phyloP scores from a whole-genome alignment of 148 eudicot species.

The Dysphania ambrosioides region DNA sequence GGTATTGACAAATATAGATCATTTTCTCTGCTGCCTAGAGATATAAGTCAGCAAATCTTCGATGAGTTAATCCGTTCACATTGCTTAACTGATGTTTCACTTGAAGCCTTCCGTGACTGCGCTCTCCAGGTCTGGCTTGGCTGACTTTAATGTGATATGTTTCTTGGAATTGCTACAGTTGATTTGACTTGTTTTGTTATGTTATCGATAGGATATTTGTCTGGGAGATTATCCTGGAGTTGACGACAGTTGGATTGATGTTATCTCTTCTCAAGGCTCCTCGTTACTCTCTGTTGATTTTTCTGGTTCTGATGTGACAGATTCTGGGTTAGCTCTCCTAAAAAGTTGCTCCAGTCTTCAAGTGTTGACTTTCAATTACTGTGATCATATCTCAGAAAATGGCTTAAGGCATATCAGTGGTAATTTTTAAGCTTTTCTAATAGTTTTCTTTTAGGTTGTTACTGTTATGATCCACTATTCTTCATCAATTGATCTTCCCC shows the following conservation, averaged over 20 bases:
- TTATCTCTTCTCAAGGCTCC: constrained; percentile 32
- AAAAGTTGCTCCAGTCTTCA: constrained; percentile 32
- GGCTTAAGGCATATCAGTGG: constrained; percentile 34
- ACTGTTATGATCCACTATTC: neutral
- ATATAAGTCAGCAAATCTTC: constrained; percentile 36
- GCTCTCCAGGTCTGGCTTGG: constrained; percentile 31
- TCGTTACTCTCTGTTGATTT: constrained; percentile 38
- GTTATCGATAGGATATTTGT: constrained; percentile 30
- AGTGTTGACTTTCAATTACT: constrained; percentile 32
- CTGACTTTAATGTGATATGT: constrained; percentile 1
- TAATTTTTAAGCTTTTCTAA: constrained; percentile 15
- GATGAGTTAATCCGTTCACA: constrained; percentile 30
- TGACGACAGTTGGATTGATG: constrained; percentile 33
- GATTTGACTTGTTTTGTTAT: constrained; percentile 16
- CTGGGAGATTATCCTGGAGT: constrained; percentile 39
- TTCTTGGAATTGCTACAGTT: neutral
- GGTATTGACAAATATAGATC: constrained; percentile 33
- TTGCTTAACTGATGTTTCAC: constrained; percentile 28
- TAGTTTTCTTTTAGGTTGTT: neutral
- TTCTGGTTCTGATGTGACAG: constrained; percentile 40
- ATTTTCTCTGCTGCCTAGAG: constrained; percentile 32
- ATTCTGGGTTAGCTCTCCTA: constrained; percentile 31
- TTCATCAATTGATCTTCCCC: neutral
- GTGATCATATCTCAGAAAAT: constrained; percentile 29
- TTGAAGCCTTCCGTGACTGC: constrained; percentile 38